Evolutionary conservation across 2,329 filamentous ascomycete species (phyloP), one percentile per base, ranked within the genome.

Genomic region (Colletotrichum sp.): DNA sequence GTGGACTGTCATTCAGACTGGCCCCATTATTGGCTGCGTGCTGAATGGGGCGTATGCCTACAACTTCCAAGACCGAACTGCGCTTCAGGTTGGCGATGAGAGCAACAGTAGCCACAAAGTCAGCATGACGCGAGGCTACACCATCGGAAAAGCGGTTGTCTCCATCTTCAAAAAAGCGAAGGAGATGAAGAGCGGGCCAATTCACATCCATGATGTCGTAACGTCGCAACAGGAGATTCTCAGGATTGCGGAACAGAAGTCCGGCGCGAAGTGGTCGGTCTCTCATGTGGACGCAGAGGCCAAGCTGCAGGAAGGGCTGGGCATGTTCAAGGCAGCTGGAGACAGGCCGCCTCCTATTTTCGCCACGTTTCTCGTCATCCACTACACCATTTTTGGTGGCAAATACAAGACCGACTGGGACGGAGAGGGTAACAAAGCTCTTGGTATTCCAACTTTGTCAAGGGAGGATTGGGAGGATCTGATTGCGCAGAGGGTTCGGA

Each of bases 191-290:
- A 92, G 93, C 80, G 84, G 88, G 57, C 87, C 88, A 72, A 82
- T 93, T 34, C 89, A 87, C 76, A 80, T 92, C 10, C 87, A 88
- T 8, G 89, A 87, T 8, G 87, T 89, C 62, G 84, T 85, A 10
- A 86, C 87, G 0, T 88, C 87, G 0, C 89, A 92, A 80, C 87
- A 87, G 1, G 84, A 91, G 57, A 81, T 93, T 2, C 79, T 92
- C 4, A 82, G 74, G 49, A 65, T 78, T 12, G 78, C 78, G 4
- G 77, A 80, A 71, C 78, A 81, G 60, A 62, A 64, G 15, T 68
- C 62, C 1, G 69, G 26, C 12, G n/a, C 13, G 2, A 68, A 57
- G 10, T 72, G 69, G 69, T 39, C 62, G 3, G 44, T 72, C 5
- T 49, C 49, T 5, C 49, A 72, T 9, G 63, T 59, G 3, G 63